Base-by-base conservation (phyloP, 306 rosid genomes). In the Trichosanthes cucumerina region DNA sequence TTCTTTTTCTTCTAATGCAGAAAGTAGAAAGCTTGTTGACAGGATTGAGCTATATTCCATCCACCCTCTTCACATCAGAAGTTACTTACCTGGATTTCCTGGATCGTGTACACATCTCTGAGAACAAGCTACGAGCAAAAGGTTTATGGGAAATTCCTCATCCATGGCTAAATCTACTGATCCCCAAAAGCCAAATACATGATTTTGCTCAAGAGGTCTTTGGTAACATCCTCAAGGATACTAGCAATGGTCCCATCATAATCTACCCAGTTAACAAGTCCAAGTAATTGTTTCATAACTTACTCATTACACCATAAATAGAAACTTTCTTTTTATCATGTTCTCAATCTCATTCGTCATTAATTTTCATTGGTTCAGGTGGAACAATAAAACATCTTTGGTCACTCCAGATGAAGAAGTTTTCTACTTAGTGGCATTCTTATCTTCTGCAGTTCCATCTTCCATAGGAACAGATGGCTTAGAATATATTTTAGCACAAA, bases 111-210 rank as follows among this genome's bases (percentile, higher is more conserved):
- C 99, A 96, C 63, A 80, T 85, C 49, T 91, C 97, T 15, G 91
- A 86, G 87, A 80, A 33, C 83, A 86, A 88, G 81, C 88, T 96
- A 38, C 84, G 89, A 86, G 90, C 79, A 49, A 87, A 91, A 79
- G 96, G 93, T 41, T 83, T 92, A 56, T 92, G 93, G 98, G 97
- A 96, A 57, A 86, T 96, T 86, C 98, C 96, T 60, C 99, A 92
- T 75, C 99, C 99, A 24, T 96, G 99, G 99, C 81, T 96, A 81
- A 96, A 96, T 85, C 87, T 96, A 60, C 82, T 96, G 9, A 73
- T 96, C 65, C 98, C 96, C 18, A 90, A 82, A 58, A 88, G 89
- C 85, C 86, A 85, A 82, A 90, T 92, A 81, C 88, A 84, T 54
- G 82, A 76, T 57, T 92, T 92, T 73, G 87, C 89, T 76, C 64